Evolutionary conservation across 176 grass and related monocot genomes (phyloP).

Genomic region (Tuctoria greenei): DNA sequence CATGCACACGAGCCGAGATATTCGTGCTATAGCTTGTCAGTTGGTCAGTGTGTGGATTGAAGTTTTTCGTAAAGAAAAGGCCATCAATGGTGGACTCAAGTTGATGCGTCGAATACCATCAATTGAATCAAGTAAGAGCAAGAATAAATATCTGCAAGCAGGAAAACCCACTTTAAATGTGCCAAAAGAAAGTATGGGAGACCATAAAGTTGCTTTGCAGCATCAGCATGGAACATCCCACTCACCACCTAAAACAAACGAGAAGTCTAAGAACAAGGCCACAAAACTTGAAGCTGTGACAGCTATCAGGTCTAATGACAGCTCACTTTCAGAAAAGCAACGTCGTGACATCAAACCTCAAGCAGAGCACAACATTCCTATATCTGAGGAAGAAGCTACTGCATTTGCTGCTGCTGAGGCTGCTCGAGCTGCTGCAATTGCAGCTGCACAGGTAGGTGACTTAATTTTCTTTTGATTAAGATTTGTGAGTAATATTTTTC

Average conservation of each 20-base stretch:
- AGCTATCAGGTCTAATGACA: conserved; percentile 53
- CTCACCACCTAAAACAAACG: conserved; percentile 37
- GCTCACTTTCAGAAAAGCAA: conserved; percentile 51
- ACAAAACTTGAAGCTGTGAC: conserved; percentile 53
- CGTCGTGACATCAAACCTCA: conserved; percentile 40
- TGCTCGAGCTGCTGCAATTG: conserved; percentile 85
- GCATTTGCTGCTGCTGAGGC: conserved; percentile 85
- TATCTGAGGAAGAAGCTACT: conserved; percentile 87
- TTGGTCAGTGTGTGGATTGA: conserved; percentile 95
- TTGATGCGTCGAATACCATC: conserved; percentile 56
- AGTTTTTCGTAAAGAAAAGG: conserved; percentile 96
- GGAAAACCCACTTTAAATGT: conserved; percentile 44
- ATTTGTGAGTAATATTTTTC: background rate
- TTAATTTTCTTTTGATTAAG: conserved; percentile 21
- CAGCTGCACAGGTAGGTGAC: conserved; percentile 72
- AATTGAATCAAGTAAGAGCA: conserved; percentile 58
- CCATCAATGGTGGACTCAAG: conserved; percentile 68
- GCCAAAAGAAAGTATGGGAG: conserved; percentile 45
- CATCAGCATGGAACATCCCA: conserved; percentile 1
- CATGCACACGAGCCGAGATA: conserved; percentile 97
- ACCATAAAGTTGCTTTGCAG: conserved; percentile 34
- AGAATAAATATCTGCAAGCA: conserved; percentile 46
- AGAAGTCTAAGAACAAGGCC: conserved; percentile 60
- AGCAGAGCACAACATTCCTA: conserved; percentile 41
- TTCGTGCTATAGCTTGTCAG: conserved; percentile 92